These are phyloP conservation scores for Venustampulla echinocandica DNA, from an alignment of 495 filamentous ascomycete species.

Conservation along the genomic window DNA sequence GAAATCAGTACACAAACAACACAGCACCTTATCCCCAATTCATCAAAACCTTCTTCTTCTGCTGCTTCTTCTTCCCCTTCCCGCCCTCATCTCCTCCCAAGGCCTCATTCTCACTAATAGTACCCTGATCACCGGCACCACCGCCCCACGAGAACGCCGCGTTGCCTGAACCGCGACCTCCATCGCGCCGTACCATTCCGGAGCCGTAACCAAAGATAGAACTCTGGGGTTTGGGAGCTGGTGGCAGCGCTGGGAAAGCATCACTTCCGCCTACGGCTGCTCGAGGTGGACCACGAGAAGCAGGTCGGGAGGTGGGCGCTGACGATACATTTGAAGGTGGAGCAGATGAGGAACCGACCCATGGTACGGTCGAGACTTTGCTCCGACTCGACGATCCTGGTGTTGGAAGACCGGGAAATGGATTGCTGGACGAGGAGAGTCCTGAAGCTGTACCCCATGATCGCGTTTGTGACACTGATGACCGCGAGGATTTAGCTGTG, in stretches of 20 bases:
- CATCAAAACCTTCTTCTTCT: slow-evolving; percentile 70
- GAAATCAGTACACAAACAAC: no score
- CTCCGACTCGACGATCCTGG: slow-evolving; percentile 25
- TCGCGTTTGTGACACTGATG: slow-evolving; percentile 38
- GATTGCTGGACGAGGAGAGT: slow-evolving; percentile 21
- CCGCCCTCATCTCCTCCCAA: not conserved
- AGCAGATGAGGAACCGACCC: slow-evolving; percentile 31
- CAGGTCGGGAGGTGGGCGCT: slow-evolving; percentile 20
- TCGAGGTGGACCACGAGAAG: slow-evolving; percentile 18
- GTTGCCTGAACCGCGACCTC: slow-evolving; percentile 16
- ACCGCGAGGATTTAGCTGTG: slow-evolving; percentile 58
- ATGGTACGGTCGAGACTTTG: slow-evolving; percentile 41
- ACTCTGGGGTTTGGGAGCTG: slow-evolving; percentile 67
- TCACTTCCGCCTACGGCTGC: slow-evolving; percentile 32
- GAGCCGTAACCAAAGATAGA: slow-evolving; percentile 72
- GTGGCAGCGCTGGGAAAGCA: slow-evolving; percentile 75
- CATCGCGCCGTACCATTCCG: slow-evolving; percentile 60
- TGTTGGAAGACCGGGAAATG: slow-evolving; percentile 29
- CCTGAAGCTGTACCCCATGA: slow-evolving; percentile 32
- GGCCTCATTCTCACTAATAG: not conserved
- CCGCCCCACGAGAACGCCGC: slow-evolving; percentile 22
- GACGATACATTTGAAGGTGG: slow-evolving; percentile 28
- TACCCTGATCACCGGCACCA: slow-evolving; percentile 36
- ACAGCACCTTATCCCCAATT: slow-evolving; percentile 44
- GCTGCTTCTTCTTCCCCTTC: slow-evolving; percentile 52